These are phyloP conservation scores for Ophiostoma sp. DNA, from an alignment of 2,329 filamentous ascomycete species.

Conservation along the genomic window DNA sequence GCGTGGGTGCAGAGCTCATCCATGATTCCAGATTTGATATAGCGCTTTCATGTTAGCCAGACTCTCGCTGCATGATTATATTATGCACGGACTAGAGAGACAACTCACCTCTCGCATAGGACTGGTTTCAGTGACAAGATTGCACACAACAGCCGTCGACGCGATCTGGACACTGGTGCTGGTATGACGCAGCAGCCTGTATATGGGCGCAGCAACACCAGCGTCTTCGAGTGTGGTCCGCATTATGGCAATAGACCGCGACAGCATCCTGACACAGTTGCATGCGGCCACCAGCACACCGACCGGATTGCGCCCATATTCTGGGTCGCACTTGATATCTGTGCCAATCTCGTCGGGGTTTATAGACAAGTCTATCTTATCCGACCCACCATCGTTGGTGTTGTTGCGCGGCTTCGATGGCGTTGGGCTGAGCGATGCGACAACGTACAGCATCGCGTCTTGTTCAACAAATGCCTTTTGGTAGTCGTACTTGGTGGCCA, in stretches of 20 bases:
- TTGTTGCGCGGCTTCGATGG: conserved; percentile 44
- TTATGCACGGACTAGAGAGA: no score
- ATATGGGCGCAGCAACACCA: conserved; percentile 70
- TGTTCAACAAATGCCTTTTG: conserved; percentile 76
- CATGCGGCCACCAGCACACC: conserved; percentile 80
- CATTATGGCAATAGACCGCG: conserved; percentile 76
- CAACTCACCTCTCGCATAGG: conserved; percentile 64
- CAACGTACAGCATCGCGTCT: conserved; percentile 73
- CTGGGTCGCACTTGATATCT: conserved; percentile 32
- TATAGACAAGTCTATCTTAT: neutral
- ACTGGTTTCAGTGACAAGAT: conserved; percentile 81
- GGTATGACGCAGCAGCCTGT: conserved; percentile 66
- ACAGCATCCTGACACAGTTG: conserved; percentile 71
- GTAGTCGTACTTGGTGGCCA: conserved; percentile 75
- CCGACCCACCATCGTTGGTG: neutral
- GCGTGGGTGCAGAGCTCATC: conserved; percentile 77
- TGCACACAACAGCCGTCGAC: conserved; percentile 77
- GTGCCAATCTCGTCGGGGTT: neutral
- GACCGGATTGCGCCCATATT: conserved; percentile 68
- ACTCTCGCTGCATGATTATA: no score
- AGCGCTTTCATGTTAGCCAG: conserved; percentile 38
- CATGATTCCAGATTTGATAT: conserved; percentile 69
- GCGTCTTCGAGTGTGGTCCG: conserved; percentile 84
- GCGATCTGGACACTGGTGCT: conserved; percentile 78
- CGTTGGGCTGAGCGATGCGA: conserved; percentile 65